These are phyloP conservation scores for Candida anglica DNA, from an alignment of 805 yeast genomes.

Conservation along the genomic window DNA sequence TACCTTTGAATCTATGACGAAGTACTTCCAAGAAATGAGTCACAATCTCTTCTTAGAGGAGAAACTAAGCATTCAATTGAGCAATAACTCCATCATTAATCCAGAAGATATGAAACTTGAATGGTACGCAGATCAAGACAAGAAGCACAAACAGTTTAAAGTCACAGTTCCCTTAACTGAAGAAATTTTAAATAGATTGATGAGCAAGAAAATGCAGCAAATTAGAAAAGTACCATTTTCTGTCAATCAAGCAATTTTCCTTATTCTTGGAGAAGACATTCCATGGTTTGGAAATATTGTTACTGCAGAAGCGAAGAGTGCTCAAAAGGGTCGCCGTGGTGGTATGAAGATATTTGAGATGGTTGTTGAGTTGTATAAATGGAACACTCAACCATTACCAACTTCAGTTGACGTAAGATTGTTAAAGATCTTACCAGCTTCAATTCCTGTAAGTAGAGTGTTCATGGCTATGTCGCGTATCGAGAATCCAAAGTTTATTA, in stretches of 20 bases:
- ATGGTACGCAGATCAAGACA: conserved; percentile 47
- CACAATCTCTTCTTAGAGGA: conserved; percentile 64
- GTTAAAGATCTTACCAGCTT: conserved; percentile 51
- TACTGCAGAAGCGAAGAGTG: conserved; percentile 28
- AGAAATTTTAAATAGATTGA: conserved; percentile 46
- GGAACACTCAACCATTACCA: conserved; percentile 56
- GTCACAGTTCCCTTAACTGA: conserved; percentile 41
- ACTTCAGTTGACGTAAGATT: conserved; percentile 32
- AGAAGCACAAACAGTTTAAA: conserved; percentile 36
- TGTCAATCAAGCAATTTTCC: conserved; percentile 54
- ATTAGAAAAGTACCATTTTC: conserved; percentile 58
- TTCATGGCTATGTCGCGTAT: conserved; percentile 63
- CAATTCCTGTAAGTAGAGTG: conserved; percentile 60
- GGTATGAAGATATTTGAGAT: conserved; percentile 32
- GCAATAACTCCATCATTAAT: conserved; percentile 33
- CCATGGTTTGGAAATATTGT: conserved; percentile 60
- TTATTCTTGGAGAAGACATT: conserved; percentile 47
- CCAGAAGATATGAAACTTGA: conserved; percentile 45
- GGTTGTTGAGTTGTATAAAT: conserved; percentile 48
- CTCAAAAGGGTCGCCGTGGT: conserved; percentile 17
- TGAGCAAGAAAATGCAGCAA: conserved; percentile 46
- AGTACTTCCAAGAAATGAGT: conserved; percentile 57
- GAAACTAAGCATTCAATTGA: conserved; percentile 28
- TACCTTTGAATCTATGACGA: conserved; percentile 45
- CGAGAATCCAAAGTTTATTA: conserved; percentile 47